Evolutionary conservation across 208 protist species (phyloP), one percentile per base, ranked within the genome.

Genomic region (Naegleria fowleri): DNA sequence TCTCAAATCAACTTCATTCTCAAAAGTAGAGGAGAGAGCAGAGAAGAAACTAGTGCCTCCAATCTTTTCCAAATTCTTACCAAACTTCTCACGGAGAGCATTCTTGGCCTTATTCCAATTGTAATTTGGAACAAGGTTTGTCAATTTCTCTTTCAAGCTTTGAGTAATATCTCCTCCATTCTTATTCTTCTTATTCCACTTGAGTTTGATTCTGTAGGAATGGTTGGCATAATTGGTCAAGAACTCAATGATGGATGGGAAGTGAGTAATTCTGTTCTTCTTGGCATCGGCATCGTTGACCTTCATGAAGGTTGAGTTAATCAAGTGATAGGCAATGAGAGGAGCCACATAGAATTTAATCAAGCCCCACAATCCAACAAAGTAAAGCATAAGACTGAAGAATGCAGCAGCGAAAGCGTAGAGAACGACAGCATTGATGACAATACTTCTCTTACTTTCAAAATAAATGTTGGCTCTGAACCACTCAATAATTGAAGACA

Each of bases 201-300:
- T 87, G 38, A 87, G 43, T 5, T 36, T 22, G 33, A 87, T 87
- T 36, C 19, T 25, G 43, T 87, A 87, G 29, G 40, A 52, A 51
- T 87, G 83, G 40, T 87, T 87, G 1, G 41, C 83, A 87, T 51
- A 87, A n/a, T 87, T 87, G 0, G 83, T 87, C 40, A 87, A 51
- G 40, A 87, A 29, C 43, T 87, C 83, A 40, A 87, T 51, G n/a
- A 87, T 41, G 15, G 40, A 52, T 87, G 83, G 83, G 39, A 87
- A 87, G 29, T 51, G 15, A 40, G 83, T 88, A 38, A 88, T 58
- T 25, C 7, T 88, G 5, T 48, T 88, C 15, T 33, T 38, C 41
- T 51, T 25, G 33, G 19, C 41, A 29, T 38, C 43, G 1, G 33
- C 15, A 22, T 87, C 83, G n/a, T 87, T 51, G 0, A 51, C 83